These are phyloP conservation scores for Phialophora verrucosa DNA, from an alignment of 2,329 filamentous ascomycete genomes.

Conservation along the genomic window DNA sequence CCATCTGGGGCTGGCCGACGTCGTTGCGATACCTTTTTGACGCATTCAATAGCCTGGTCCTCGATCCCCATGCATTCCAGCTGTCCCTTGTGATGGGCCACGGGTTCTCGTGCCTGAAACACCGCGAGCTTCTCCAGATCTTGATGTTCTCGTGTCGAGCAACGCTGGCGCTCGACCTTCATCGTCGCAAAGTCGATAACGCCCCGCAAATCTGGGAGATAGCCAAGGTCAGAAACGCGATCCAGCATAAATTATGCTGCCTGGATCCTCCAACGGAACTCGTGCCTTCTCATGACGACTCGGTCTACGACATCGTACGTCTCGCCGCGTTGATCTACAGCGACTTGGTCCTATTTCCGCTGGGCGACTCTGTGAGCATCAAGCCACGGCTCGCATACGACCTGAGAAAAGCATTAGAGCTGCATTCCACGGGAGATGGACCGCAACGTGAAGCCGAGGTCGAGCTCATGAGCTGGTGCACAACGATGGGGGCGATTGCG, in stretches of 20 bases:
- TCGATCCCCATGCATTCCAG: conserved; percentile 15
- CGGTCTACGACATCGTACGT: conserved; percentile 13
- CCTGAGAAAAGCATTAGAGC: conserved; percentile 15
- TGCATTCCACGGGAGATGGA: background rate
- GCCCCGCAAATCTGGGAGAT: conserved; percentile 11
- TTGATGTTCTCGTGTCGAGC: conserved; percentile 7
- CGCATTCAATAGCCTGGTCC: conserved; percentile 8
- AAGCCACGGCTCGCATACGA: conserved; percentile 22
- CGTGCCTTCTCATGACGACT: conserved; percentile 9
- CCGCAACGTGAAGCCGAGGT: background rate
- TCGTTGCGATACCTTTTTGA: conserved; percentile 3
- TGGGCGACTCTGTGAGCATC: conserved; percentile 10
- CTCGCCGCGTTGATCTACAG: conserved; percentile 21
- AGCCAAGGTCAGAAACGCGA: conserved; percentile 2
- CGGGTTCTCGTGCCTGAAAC: conserved; percentile 11
- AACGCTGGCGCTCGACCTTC: conserved; percentile 17
- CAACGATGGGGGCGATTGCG: conserved; percentile 13
- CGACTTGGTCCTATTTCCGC: conserved; percentile 18
- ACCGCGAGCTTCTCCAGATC: background rate
- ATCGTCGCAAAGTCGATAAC: background rate
- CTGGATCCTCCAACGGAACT: conserved; percentile 9
- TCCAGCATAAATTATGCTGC: conserved; percentile 19
- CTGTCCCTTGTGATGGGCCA: conserved; percentile 17
- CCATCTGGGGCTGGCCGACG: conserved; percentile 18
- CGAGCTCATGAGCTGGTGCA: conserved; percentile 17